Conservation (phyloP, 2,329 filamentous ascomycete genomes). For the Ceratocystis eucalypticola region DNA sequence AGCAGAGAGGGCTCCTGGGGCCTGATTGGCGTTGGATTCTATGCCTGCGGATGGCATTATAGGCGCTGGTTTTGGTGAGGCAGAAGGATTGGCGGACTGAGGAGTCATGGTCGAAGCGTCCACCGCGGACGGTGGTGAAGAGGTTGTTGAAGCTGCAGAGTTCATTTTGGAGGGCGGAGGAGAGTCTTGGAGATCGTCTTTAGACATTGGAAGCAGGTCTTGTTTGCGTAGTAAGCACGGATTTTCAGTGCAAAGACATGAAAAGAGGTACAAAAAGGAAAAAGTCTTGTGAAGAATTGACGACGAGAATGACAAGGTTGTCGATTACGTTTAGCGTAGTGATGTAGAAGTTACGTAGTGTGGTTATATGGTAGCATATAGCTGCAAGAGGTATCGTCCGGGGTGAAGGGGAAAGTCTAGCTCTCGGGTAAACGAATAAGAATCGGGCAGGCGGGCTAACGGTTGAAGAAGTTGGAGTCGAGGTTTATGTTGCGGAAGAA, state of each 20-base stretch:
- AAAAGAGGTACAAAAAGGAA: background rate
- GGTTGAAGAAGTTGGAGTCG: constrained; percentile 6
- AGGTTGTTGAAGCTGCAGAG: background rate
- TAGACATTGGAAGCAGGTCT: background rate
- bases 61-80: background rate
- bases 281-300: background rate
- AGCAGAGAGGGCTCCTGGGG: background rate
- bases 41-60: background rate
- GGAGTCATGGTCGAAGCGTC: background rate
- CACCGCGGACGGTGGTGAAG: background rate
- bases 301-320: background rate
- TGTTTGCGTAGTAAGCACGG: background rate
- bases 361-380: background rate
- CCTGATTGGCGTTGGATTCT: background rate
- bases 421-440: constrained; percentile 9
- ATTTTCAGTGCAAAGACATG: background rate
- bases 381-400: background rate
- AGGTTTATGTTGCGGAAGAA: background rate
- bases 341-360: too few relatives aligned
- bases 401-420: background rate
- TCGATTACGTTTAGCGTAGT: too few relatives aligned
- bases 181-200: background rate
- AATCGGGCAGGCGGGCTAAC: background rate
- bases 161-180: background rate
- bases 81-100: background rate